phyloP scores from a whole-genome alignment of 768 basidiomycete species.

The Coprinopsis cinerea region DNA sequence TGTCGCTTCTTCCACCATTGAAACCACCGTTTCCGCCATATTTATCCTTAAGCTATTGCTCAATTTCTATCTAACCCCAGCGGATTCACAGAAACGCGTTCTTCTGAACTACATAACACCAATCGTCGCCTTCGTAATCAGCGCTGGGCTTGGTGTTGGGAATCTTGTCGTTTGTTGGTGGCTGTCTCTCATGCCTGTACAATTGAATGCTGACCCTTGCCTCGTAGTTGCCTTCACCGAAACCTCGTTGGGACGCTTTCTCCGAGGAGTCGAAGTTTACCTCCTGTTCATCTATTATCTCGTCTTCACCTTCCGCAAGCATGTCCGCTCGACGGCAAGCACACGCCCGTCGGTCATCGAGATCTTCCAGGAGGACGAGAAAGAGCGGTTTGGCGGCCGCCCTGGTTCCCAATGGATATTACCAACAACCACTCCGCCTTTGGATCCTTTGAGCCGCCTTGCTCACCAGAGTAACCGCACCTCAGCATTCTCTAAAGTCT shows the following conservation, averaged over 20 bases:
- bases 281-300: slow-evolving; percentile 55
- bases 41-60: slow-evolving; percentile 59
- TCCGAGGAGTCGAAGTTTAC: slow-evolving; percentile 58
- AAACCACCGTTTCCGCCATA: slow-evolving; percentile 51
- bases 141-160: slow-evolving; percentile 47
- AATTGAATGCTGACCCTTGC: neutral
- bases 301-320: slow-evolving; percentile 33
- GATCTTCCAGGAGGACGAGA: neutral
- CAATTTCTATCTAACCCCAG: slow-evolving; percentile 45
- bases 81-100: slow-evolving; percentile 34
- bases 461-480: neutral
- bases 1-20: slow-evolving; percentile 48
- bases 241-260: slow-evolving; percentile 60
- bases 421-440: neutral
- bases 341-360: neutral
- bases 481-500: slow-evolving; percentile 11
- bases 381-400: neutral
- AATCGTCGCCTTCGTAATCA: slow-evolving; percentile 47
- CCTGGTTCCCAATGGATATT: neutral
- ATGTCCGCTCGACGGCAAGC: neutral
- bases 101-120: slow-evolving; percentile 43
- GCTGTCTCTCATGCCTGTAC: slow-evolving; percentile 10
- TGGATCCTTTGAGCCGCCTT: too few species aligned
- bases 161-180: slow-evolving; percentile 54
- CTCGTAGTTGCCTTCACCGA: slow-evolving; percentile 61